Base-by-base conservation (phyloP, 495 filamentous ascomycete genomes). In the Penicillium coffeae region DNA sequence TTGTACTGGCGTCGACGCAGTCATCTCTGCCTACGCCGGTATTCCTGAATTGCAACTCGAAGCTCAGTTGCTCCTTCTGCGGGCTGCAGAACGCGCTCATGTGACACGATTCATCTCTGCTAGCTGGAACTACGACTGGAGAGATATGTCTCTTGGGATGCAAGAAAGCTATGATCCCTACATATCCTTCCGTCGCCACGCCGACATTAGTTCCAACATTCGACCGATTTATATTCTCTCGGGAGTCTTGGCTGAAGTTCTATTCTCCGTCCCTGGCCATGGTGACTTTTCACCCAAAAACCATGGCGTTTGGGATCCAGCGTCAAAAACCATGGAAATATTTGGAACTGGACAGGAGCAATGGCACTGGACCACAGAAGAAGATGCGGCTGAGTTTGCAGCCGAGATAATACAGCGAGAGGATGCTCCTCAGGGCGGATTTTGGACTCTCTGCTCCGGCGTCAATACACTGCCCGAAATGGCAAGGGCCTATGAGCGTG, bases 191-290 rank as follows among this genome's bases (percentile, higher is more conserved):
- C 21, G 19, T 10, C 21, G 21, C 21, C 41, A 43, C n/a, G 41
- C 33, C 41, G 21, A 32, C 1, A 27, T 43, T 3, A 43, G 3
- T 10, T 43, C 41, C 3, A 2, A 8, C 21, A 43, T 43, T 8
- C n/a, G 33, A 5, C 41, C 45, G 9, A n/a, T 47, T 12, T 38
- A 47, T 21, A 19, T 38, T 21, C 30, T 47, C 18, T n/a, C 37
- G 25, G 34, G 34, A 15, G 16, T 38, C 2, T 39, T 38, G 8
- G 45, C 9, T 4, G 32, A 46, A 21, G 19, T 12, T 13, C 45
- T 38, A 9, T 47, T 43, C 22, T 18, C 14, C 19, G 4, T 18
- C 4, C 14, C 37, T 4, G 37, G 37, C 19, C 37, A n/a, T 18
- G 37, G 37, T 18, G 21, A 18, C 14, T 39, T 39, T 18, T 39